phyloP scores from a whole-genome alignment of 1,139 yeast genomes.

The Yamadazyma aaseri region DNA sequence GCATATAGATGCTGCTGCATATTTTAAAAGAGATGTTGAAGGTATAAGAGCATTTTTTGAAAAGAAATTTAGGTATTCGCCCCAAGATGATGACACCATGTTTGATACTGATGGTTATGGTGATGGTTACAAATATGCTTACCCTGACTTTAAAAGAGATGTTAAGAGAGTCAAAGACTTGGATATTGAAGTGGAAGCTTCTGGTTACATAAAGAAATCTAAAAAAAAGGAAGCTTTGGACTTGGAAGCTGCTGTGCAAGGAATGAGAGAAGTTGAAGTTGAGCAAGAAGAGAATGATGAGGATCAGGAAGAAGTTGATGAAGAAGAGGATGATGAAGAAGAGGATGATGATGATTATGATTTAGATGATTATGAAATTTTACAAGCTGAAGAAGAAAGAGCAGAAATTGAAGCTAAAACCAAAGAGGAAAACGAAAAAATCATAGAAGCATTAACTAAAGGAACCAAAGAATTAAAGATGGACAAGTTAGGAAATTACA shows the following conservation, averaged over 20 bases:
- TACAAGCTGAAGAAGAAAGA: conserved; percentile 26
- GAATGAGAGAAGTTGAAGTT: conserved; percentile 50
- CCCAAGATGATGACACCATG: conserved; percentile 63
- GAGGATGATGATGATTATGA: conserved; percentile 31
- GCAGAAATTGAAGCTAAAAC: conserved; percentile 30
- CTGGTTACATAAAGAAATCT: conserved; percentile 81
- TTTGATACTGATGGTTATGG: conserved; percentile 77
- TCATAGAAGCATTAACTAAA: conserved; percentile 62
- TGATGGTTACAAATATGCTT: conserved; percentile 73
- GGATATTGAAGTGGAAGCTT: conserved; percentile 85
- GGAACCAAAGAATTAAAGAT: conserved; percentile 65
- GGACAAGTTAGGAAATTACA: conserved; percentile 81
- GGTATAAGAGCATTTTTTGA: conserved; percentile 83
- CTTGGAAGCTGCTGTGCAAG: conserved; percentile 69
- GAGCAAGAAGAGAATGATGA: conserved; percentile 31
- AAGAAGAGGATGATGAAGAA: conserved; percentile 25
- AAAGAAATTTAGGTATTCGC: conserved; percentile 72
- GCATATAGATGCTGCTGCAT: conserved; percentile 82
- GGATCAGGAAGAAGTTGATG: conserved; percentile 29
- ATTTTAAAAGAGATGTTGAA: conserved; percentile 89
- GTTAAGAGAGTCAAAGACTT: conserved; percentile 64
- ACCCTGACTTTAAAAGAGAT: conserved; percentile 79
- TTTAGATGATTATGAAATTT: conserved; percentile 29
- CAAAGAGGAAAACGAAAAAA: conserved; percentile 67
- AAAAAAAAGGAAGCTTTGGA: conserved; percentile 51